Evolutionary conservation across 352 stramenopile species (phyloP).

Genomic region (Phytophthora lateralis): DNA sequence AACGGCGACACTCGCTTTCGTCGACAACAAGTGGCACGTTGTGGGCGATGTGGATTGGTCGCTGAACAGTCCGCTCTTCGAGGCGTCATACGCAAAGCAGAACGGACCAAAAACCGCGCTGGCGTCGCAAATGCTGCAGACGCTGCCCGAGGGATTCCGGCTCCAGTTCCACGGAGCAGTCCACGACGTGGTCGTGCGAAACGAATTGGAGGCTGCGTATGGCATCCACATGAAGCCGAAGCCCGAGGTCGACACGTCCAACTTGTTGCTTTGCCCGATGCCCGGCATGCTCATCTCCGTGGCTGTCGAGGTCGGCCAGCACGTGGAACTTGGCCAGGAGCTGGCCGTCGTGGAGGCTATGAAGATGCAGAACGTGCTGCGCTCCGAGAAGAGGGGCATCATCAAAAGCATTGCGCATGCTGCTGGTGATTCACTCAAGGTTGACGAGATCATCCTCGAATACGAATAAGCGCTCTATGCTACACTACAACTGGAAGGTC

Average conservation of each 20-base stretch:
- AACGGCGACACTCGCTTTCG: constrained; percentile 40
- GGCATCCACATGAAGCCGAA: constrained; percentile 91
- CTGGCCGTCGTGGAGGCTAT: constrained; percentile 97
- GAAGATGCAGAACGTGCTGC: constrained; percentile 99
- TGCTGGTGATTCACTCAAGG: constrained; percentile 90
- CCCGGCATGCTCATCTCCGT: constrained; percentile 92
- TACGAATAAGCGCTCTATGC: constrained; percentile 70
- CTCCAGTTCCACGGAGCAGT: constrained; percentile 89
- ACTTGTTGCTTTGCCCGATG: constrained; percentile 95
- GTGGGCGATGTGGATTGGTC: constrained; percentile 63
- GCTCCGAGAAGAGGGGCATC: constrained; percentile 87
- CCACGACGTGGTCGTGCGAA: constrained; percentile 90
- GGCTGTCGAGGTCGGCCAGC: constrained; percentile 84
- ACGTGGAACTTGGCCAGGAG: constrained; percentile 94
- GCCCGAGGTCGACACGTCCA: constrained; percentile 89
- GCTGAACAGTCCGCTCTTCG: constrained; percentile 65
- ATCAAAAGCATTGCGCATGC: constrained; percentile 84
- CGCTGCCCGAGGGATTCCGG: constrained; percentile 70
- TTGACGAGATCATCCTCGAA: constrained; percentile 92
- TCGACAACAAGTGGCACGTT: constrained; percentile 57
- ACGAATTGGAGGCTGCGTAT: constrained; percentile 86
- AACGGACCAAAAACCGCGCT: constrained; percentile 29
- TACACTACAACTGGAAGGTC: neutral
- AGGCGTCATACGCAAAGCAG: constrained; percentile 46
- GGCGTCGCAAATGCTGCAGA: constrained; percentile 69